Evolutionary conservation across 2,329 filamentous ascomycete species (phyloP).

Genomic region (Colletotrichum godetiae): DNA sequence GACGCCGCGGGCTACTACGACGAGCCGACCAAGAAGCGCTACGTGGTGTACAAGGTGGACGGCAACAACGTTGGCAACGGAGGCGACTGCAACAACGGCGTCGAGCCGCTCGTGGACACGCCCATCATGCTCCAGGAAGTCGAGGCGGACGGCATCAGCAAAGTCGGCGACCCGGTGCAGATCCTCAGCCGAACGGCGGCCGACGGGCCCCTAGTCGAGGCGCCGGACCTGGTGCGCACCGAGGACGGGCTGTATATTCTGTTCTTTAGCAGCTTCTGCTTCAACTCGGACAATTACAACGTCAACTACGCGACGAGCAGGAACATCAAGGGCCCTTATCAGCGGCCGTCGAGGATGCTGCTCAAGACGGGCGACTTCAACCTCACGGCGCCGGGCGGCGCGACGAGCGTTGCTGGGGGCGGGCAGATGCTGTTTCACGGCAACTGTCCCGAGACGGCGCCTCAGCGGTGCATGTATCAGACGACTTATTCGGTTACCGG

Average conservation of each 20-base stretch:
- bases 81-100: conserved; percentile 59
- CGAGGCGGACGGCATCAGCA: conserved; percentile 61
- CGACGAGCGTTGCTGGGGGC: conserved; percentile 46
- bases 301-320: conserved; percentile 67
- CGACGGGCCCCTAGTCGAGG: conserved; percentile 70
- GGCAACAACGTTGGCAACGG: conserved; percentile 64
- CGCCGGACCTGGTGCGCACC: conserved; percentile 63
- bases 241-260: conserved; percentile 65
- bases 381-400: conserved; percentile 54
- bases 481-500: conserved; percentile 36
- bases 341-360: conserved; percentile 44
- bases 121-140: conserved; percentile 69
- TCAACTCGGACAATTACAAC: conserved; percentile 64
- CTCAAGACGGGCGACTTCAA: conserved; percentile 51
- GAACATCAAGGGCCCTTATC: conserved; percentile 51
- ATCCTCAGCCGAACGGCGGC: conserved; percentile 56
- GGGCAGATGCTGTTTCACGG: conserved; percentile 49
- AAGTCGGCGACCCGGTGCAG: conserved; percentile 59
- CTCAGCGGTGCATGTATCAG: conserved; percentile 50
- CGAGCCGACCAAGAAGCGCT: conserved; percentile 60
- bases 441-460: conserved; percentile 42
- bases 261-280: conserved; percentile 73
- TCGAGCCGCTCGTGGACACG: conserved; percentile 55
- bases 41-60: conserved; percentile 75
- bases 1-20: conserved; percentile 72